These are phyloP conservation scores for Hypoxylon sp. DNA, from an alignment of 2,329 filamentous ascomycete species.

Conservation along the genomic window DNA sequence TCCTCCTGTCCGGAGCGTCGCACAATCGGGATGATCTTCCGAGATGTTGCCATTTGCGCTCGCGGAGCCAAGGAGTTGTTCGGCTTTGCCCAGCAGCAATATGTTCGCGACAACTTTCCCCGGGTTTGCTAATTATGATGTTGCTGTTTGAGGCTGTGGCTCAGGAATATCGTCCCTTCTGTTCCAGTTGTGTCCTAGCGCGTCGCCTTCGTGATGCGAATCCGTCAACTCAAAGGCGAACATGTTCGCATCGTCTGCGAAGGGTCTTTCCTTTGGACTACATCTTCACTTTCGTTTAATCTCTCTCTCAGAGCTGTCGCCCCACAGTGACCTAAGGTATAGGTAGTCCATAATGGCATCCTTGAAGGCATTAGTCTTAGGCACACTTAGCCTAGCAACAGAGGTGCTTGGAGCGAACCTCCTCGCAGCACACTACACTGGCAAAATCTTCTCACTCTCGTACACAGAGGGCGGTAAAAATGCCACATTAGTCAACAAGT, in stretches of 20 bases:
- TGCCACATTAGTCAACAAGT: slow-evolving; percentile 51
- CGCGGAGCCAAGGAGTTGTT: slow-evolving; percentile 45
- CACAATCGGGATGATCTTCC: slow-evolving; percentile 50
- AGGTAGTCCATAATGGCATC: slow-evolving; percentile 43
- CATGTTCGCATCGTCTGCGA: slow-evolving; percentile 30
- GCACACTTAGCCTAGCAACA: slow-evolving; percentile 43
- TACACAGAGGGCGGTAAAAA: slow-evolving; percentile 48
- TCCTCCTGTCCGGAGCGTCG: slow-evolving; percentile 48
- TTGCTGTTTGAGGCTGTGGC: slow-evolving; percentile 35
- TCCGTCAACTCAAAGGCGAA: slow-evolving; percentile 38
- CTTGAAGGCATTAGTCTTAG: slow-evolving; percentile 42
- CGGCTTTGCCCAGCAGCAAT: slow-evolving; percentile 34
- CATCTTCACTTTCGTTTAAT: slow-evolving; percentile 18
- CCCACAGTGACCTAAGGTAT: slow-evolving; percentile 24
- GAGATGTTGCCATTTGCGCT: slow-evolving; percentile 51
- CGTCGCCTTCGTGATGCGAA: slow-evolving; percentile 27
- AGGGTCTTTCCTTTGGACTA: slow-evolving; percentile 25
- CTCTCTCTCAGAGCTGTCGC: slow-evolving; percentile 7
- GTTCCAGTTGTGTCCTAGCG: slow-evolving; percentile 21
- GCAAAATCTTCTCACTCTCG: slow-evolving; percentile 57
- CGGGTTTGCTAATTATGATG: slow-evolving; percentile 26
- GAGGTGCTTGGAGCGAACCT: slow-evolving; percentile 53
- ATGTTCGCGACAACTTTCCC: slow-evolving; percentile 38
- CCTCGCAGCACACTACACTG: slow-evolving; percentile 59
- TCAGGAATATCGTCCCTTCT: slow-evolving; percentile 19